Base-by-base conservation (phyloP, 805 yeast genomes). In the Hanseniaspora clermontiae region DNA sequence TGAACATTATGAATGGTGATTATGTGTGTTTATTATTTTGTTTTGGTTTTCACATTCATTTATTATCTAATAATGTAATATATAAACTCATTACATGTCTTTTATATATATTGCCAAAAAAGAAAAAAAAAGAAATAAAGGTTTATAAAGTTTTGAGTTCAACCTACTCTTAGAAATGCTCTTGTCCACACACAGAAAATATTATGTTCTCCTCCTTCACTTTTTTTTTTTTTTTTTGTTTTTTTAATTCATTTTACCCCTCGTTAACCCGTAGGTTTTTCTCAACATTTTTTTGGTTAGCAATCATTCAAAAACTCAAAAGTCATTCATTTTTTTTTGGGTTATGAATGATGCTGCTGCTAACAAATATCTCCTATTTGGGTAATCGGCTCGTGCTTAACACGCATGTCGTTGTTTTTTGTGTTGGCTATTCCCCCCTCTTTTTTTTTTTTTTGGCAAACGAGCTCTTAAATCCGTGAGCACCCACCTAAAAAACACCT, bases 1-100 rank as follows among this genome's bases (percentile, higher is more conserved):
- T 53, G 20, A 53, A 53, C 57, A 53, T 52, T 37, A 38, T 38
- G 15, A 5, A 38, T 38, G 8, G 17, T 34, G 39, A n/a, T n/a
- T 5, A 20, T 24, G 4, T 49, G n/a, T 37, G 36, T 24, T 49
- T 36, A 20, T 24, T 24, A 24, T 24, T 36, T 17, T 20, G 34
- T 47, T 47, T 20, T 47, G 15, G 19, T 36, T 17, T 32, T 19
- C n/a, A n/a, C n/a, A n/a, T n/a, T 36, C 8, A 36, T 14, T 5
- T 36, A 14, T 36, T 36, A 36, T n/a, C n/a, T n/a, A n/a, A n/a
- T n/a, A n/a, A n/a, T n/a, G n/a, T n/a, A n/a, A n/a, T n/a, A n/a
- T n/a, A n/a, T n/a, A n/a, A n/a, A n/a, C n/a, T n/a, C n/a, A n/a
- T n/a, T n/a, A 24, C 27, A 24, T 24, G 27, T 24, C 27, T 3